Evolutionary conservation across 345 rosid species (phyloP).

Genomic region (Cardamine chenopodiifolia): DNA sequence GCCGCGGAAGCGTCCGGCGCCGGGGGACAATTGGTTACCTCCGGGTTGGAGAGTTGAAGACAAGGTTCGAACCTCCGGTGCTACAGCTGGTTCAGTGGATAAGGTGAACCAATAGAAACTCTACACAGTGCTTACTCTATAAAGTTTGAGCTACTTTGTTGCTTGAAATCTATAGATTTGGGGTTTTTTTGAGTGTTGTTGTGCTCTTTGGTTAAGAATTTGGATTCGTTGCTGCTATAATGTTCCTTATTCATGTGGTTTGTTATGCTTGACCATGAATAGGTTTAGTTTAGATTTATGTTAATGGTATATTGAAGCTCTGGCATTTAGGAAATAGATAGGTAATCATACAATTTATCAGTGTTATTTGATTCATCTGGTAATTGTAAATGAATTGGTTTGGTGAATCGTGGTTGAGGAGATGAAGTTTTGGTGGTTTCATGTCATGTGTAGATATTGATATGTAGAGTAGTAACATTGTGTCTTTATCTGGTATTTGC

Average conservation of each 20-base stretch:
- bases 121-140: too few species aligned
- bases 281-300: not conserved
- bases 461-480: not conserved
- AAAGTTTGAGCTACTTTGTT: too few species aligned
- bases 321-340: not conserved
- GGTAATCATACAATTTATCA: not conserved
- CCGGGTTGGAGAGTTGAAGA: conserved; percentile 79
- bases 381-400: not conserved
- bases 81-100: conserved; percentile 70
- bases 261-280: not conserved
- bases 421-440: not conserved
- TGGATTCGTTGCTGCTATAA: conserved; percentile 2
- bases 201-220: not conserved
- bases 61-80: conserved; percentile 70
- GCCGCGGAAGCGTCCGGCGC: conserved; percentile 34
- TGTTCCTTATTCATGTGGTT: not conserved
- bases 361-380: not conserved
- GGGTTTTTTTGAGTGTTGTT: conserved; percentile 13
- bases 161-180: not conserved
- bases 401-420: not conserved
- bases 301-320: not conserved
- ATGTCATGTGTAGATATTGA: not conserved
- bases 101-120: too few species aligned
- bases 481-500: conserved; percentile 7
- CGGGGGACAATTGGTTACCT: conserved; percentile 58